Percentiles rank a stretch among this genome's conserved stretches.
Evolutionary conservation across 2,329 filamentous ascomycete species (phyloP).

Genomic region (Fusarium nelsonii): DNA sequence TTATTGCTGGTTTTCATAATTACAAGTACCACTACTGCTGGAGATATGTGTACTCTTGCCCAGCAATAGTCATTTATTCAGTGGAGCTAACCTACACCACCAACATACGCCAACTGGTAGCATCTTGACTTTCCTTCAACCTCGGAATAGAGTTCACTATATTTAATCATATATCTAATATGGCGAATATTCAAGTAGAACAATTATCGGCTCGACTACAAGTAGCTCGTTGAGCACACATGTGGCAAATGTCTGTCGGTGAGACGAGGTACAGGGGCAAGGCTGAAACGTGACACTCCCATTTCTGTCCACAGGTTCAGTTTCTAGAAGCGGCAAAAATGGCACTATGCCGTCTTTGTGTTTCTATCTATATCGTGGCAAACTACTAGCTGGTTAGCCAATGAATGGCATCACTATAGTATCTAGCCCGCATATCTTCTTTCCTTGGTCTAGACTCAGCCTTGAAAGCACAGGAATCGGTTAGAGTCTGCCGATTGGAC

Average conservation of each 20-base stretch:
- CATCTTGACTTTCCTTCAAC: not conserved
- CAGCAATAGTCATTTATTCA: no score
- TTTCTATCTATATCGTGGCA: constrained; percentile 7
- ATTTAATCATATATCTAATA: no score
- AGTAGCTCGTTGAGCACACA: not conserved
- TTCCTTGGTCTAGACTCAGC: not conserved
- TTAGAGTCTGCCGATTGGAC: not conserved
- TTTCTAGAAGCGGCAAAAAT: not conserved
- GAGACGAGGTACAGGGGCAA: accelerated
- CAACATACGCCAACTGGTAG: not conserved
- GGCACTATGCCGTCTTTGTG: not conserved
- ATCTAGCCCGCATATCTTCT: not conserved
- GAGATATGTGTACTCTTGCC: not conserved
- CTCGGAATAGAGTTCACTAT: no score
- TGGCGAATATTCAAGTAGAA: no score
- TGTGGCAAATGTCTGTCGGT: not conserved
- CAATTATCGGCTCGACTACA: no score
- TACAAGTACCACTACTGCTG: not conserved
- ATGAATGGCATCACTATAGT: not conserved
- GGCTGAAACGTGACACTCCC: not conserved
- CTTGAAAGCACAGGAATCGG: not conserved
- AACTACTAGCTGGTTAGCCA: not conserved
- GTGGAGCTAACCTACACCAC: not conserved
- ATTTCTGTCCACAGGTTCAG: not conserved
- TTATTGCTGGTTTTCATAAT: no score